A percentile compares a stretch with the other conserved stretches of the same genome.
These are phyloP conservation scores for Candida sojae DNA, from an alignment of 1,139 yeast genomes.

Conservation along the genomic window DNA sequence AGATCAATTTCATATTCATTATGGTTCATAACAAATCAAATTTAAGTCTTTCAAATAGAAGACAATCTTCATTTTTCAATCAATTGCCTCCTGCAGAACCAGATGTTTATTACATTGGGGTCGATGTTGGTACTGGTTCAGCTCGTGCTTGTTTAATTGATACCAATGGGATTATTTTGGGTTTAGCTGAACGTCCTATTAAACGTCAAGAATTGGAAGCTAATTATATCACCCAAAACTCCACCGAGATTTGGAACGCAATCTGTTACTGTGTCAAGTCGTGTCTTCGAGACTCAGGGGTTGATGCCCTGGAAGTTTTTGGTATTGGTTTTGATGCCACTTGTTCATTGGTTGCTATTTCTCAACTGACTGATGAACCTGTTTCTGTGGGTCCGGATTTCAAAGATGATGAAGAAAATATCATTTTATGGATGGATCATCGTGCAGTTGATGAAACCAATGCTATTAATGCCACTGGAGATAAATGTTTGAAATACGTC, in stretches of 20 bases:
- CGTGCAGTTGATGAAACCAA: slow-evolving; percentile 88
- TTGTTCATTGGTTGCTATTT: slow-evolving; percentile 84
- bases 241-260: slow-evolving; percentile 91
- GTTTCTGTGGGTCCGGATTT: slow-evolving; percentile 94
- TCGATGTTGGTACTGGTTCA: slow-evolving; percentile 97
- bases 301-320: slow-evolving; percentile 63
- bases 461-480: slow-evolving; percentile 76
- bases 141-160: slow-evolving; percentile 94
- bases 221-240: slow-evolving; percentile 76
- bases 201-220: slow-evolving; percentile 75
- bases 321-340: slow-evolving; percentile 98
- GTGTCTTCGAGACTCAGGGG: slow-evolving; percentile 71
- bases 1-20: not conserved
- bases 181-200: slow-evolving; percentile 78
- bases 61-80: slow-evolving; percentile 42
- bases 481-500: slow-evolving; percentile 81
- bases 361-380: slow-evolving; percentile 66
- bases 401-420: slow-evolving; percentile 68
- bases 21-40: slow-evolving; percentile 20
- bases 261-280: slow-evolving; percentile 80
- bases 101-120: slow-evolving; percentile 76
- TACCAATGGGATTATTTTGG: slow-evolving; percentile 76
- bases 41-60: slow-evolving; percentile 38
- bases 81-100: slow-evolving; percentile 47
- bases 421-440: slow-evolving; percentile 98